Conservation (phyloP, 768 basidiomycete genomes). For the Glaciozyma martinii region DNA sequence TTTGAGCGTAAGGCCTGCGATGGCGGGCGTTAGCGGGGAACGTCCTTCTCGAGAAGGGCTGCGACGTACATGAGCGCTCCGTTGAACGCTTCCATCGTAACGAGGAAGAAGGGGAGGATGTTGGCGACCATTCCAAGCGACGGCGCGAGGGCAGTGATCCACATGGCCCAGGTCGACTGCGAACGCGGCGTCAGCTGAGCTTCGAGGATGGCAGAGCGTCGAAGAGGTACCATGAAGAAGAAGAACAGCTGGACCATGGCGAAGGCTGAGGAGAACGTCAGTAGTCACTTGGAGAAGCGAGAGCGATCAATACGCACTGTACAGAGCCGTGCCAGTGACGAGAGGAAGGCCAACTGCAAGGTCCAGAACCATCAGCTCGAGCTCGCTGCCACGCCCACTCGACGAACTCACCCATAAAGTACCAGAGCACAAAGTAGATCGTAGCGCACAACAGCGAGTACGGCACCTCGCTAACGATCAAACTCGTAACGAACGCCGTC, state of each 20-base stretch:
- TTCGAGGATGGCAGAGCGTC: slow-evolving; percentile 35
- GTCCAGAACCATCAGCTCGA: neutral
- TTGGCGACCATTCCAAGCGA: slow-evolving; percentile 36
- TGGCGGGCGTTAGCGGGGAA: too few species aligned
- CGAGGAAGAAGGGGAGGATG: slow-evolving; percentile 40
- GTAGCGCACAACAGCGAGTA: slow-evolving; percentile 39
- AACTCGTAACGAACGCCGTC: slow-evolving; percentile 38
- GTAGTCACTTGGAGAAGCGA: neutral
- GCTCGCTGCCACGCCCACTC: slow-evolving; percentile 38
- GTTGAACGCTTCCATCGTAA: slow-evolving; percentile 37
- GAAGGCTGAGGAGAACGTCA: slow-evolving; percentile 6
- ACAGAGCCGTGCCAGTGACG: slow-evolving; percentile 17
- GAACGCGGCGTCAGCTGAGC: neutral
- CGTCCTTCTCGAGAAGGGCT: neutral
- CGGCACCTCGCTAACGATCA: slow-evolving; percentile 27
- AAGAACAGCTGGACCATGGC: slow-evolving; percentile 38
- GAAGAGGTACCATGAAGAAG: slow-evolving; percentile 40
- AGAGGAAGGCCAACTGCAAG: slow-evolving; percentile 38
- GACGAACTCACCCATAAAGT: slow-evolving; percentile 33
- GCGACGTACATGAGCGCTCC: slow-evolving; percentile 16
- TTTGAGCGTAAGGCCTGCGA: slow-evolving; percentile 17
- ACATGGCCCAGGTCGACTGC: slow-evolving; percentile 30
- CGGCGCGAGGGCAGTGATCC: slow-evolving; percentile 26
- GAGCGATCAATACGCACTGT: neutral
- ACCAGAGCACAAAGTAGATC: slow-evolving; percentile 58